Percentiles rank a stretch among this genome's conserved stretches.
Conservation (phyloP, 768 basidiomycete species). For the Naematelia encephala region DNA sequence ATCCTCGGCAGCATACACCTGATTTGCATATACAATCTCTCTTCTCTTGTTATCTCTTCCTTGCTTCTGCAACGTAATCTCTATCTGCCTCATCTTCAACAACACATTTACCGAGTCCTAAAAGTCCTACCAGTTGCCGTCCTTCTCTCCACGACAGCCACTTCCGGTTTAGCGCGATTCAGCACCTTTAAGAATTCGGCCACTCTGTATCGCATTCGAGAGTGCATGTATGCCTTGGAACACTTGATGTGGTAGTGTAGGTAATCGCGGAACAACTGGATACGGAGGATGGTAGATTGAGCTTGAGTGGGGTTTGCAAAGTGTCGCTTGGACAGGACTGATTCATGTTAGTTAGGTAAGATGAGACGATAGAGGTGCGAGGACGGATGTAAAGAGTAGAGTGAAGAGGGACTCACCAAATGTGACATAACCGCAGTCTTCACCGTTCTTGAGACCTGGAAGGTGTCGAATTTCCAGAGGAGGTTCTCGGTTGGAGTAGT, state of each 20-base stretch:
- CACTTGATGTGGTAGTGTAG: slow-evolving; percentile 97
- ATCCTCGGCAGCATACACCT: too few species aligned
- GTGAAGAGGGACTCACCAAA: slow-evolving; percentile 56
- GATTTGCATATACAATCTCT: neutral
- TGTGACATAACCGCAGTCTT: slow-evolving; percentile 93
- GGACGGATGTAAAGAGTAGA: neutral
- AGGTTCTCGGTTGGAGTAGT: slow-evolving; percentile 90
- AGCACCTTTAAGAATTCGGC: slow-evolving; percentile 79
- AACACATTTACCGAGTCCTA: slow-evolving; percentile 23
- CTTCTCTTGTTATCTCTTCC: neutral
- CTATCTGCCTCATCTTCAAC: slow-evolving; percentile 2
- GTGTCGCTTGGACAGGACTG: slow-evolving; percentile 92
- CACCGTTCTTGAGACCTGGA: slow-evolving; percentile 71
- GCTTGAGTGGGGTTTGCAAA: slow-evolving; percentile 70
- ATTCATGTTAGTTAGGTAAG: neutral
- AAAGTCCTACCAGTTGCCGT: slow-evolving; percentile 62
- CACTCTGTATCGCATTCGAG: slow-evolving; percentile 88
- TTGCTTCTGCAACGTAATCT: neutral
- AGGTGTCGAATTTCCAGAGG: slow-evolving; percentile 93
- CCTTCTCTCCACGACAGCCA: slow-evolving; percentile 70
- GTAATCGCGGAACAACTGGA: slow-evolving; percentile 96
- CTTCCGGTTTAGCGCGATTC: slow-evolving; percentile 93
- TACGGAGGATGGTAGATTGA: slow-evolving; percentile 79
- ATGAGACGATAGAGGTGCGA: neutral
- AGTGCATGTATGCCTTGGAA: slow-evolving; percentile 99